A percentile compares a stretch with the other conserved stretches of the same genome.
These are phyloP conservation scores for Globisporangium perplexum DNA, from an alignment of 352 stramenopile genomes.

Conservation along the genomic window DNA sequence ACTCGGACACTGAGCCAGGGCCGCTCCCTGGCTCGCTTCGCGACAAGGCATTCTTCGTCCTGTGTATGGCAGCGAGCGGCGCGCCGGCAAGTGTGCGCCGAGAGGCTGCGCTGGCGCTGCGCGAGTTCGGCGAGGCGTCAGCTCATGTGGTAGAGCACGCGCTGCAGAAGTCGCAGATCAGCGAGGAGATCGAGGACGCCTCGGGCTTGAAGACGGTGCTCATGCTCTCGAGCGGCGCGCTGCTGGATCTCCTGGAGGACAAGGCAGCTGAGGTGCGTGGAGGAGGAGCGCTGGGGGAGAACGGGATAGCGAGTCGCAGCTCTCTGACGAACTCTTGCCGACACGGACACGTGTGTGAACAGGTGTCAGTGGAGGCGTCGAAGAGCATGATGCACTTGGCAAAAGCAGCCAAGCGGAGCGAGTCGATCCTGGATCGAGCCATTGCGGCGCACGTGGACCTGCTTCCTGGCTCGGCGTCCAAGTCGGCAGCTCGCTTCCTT, in stretches of 20 bases:
- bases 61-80: constrained; percentile 37
- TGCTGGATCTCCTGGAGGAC: constrained; percentile 64
- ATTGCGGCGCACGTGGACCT: constrained; percentile 53
- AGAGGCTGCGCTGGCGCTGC: constrained; percentile 35
- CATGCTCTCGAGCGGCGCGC: constrained; percentile 59
- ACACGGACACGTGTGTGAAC: not conserved
- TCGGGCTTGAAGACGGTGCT: constrained; percentile 31
- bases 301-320: too few relatives aligned
- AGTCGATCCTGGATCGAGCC: constrained; percentile 28
- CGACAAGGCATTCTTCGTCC: constrained; percentile 36
- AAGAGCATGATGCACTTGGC: constrained; percentile 32
- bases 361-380: constrained; percentile 44
- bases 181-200: constrained; percentile 31
- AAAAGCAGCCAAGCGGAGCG: constrained; percentile 19
- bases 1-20: not conserved
- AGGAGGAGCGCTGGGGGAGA: not conserved
- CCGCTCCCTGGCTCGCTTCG: constrained; percentile 11
- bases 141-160: constrained; percentile 30
- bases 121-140: constrained; percentile 15
- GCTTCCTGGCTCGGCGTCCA: constrained; percentile 13
- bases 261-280: constrained; percentile 17
- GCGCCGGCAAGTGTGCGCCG: constrained; percentile 23
- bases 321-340: not conserved
- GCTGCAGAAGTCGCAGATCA: constrained; percentile 46
- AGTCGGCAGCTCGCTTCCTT: constrained; percentile 5